Percentiles rank a stretch among this genome's conserved stretches.
phyloP scores from a whole-genome alignment of 345 rosid genomes.

The Cochlearia excelsa region DNA sequence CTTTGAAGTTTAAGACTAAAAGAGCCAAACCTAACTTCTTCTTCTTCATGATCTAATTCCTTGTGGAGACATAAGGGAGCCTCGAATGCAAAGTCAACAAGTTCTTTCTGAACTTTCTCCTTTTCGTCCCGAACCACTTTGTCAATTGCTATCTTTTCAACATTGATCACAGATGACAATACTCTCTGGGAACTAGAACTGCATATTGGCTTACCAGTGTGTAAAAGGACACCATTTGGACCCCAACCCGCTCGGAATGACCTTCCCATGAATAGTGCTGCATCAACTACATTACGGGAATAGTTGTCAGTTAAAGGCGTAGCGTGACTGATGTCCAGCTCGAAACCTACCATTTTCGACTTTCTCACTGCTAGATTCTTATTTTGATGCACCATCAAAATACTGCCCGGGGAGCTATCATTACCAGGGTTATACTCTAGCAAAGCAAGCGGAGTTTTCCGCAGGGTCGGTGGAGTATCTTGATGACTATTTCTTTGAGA shows the following conservation, averaged over 20 bases:
- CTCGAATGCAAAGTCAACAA: conserved; percentile 64
- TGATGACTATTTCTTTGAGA: conserved; percentile 48
- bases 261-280: conserved; percentile 93
- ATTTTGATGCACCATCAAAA: conserved; percentile 75
- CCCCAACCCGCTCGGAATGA: conserved; percentile 99
- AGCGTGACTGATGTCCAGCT: conserved; percentile 58
- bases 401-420: conserved; percentile 51
- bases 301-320: conserved; percentile 68
- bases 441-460: conserved; percentile 73
- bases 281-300: conserved; percentile 82
- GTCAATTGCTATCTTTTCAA: conserved; percentile 86
- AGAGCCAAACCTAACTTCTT: conserved; percentile 63
- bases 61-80: conserved; percentile 78
- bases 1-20: conserved; percentile 69
- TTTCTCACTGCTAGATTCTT: conserved; percentile 54
- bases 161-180: conserved; percentile 68
- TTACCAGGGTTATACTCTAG: conserved; percentile 69
- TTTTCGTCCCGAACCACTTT: conserved; percentile 72
- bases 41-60: conserved; percentile 50
- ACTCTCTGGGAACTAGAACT: conserved; percentile 44
- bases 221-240: conserved; percentile 89
- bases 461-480: conserved; percentile 45
- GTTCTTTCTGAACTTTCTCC: conserved; percentile 64
- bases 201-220: conserved; percentile 64
- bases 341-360: conserved; percentile 61